Evolutionary conservation across 169 alveolate genomes (phyloP).

Genomic region (Plasmodium sp.): DNA sequence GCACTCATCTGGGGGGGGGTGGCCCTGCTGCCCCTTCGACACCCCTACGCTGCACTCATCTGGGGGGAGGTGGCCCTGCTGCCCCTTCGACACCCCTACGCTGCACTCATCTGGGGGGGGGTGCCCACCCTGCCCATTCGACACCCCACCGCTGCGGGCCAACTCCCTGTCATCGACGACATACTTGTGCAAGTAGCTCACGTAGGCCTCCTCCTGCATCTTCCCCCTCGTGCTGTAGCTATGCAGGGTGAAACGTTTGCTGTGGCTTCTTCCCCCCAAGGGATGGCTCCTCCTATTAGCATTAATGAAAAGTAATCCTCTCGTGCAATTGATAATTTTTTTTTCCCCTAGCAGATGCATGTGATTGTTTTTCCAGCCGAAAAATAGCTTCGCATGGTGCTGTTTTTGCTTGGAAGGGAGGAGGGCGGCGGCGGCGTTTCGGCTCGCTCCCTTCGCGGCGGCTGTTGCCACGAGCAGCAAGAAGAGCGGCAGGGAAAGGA

Average conservation of each 20-base stretch:
- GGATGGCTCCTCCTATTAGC: background rate
- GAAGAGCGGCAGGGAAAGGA: background rate
- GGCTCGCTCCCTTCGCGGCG: background rate
- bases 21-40: background rate
- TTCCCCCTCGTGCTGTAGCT: background rate
- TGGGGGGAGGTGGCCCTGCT: no score
- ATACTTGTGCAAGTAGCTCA: slow-evolving; percentile 28
- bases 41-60: no score
- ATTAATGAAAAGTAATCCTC: background rate
- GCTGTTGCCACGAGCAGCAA: background rate
- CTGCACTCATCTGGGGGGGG: no score
- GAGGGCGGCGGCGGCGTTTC: background rate
- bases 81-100: background rate
- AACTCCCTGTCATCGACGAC: background rate
- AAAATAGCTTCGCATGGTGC: background rate
- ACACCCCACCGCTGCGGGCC: background rate
- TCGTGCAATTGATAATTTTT: background rate
- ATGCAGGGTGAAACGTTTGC: background rate
- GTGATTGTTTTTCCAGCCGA: background rate
- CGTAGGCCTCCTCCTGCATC: slow-evolving; percentile 5
- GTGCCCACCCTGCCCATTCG: background rate
- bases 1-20: background rate
- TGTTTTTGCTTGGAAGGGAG: background rate
- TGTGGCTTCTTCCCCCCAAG: background rate
- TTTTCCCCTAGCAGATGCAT: background rate